Base-by-base conservation (phyloP, 2,329 filamentous ascomycete genomes). In the Neofusicoccum sp. region DNA sequence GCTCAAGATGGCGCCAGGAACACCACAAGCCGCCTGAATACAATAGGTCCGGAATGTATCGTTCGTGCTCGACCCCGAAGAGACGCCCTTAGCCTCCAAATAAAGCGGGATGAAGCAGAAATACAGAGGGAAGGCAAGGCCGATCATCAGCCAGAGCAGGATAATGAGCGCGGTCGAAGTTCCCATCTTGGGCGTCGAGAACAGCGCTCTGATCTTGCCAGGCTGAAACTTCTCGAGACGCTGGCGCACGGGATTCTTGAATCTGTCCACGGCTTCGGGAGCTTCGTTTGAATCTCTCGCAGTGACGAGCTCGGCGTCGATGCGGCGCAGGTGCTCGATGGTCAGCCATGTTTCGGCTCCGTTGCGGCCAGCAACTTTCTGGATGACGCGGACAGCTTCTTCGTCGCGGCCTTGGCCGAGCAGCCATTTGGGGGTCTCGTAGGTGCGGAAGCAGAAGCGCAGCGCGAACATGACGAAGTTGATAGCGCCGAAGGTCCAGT, bases 381-480 rank as follows among this genome's bases (percentile, higher is more conserved):
- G 70, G 14, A 81, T 69, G 1, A 80, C 78, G 31, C 71, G 69
- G 49, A 87, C 79, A 0, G 86, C 79, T 63, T 82, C 76, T 1
- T 74, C 79, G 52, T 87, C 85, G 28, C 79, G 72, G 12, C 84
- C 84, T 9, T 78, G 75, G 47, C 80, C 81, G 9, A 88, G 74
- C 5, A 85, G 77, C 67, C 84, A 87, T 68, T 88, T 88, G 1
- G 85, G 85, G 2, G 84, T 86, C 67, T 88, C 85, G 65, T 79
- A 80, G 47, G 87, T 81, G 5, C 77, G 75, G 67, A 88, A 82
- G 41, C 86, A 69, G 1, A 83, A 80, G 28, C 85, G 83, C 1
- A 83, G 68, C 50, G 87, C 70, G 45, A 84, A 87, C 22, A 81
- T 72, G 22, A 73, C 59, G 1, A 80, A 65, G 0, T 77, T 80